A percentile compares a stretch with the other conserved stretches of the same genome.
Conservation (phyloP, 2,329 filamentous ascomycete species). For the Trichoderma arundinaceum region DNA sequence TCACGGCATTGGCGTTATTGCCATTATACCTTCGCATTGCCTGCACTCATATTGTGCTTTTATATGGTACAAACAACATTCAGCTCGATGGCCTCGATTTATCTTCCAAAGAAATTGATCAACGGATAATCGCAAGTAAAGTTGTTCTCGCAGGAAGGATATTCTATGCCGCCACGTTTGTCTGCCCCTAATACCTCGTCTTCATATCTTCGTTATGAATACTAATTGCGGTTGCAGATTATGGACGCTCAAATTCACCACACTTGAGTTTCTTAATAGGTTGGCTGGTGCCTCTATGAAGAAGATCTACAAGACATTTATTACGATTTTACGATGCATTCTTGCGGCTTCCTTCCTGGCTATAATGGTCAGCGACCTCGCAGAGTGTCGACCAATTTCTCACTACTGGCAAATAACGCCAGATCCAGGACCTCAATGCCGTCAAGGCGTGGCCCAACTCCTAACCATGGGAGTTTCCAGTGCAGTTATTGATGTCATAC, state of each 20-base stretch:
- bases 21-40: constrained; percentile 15
- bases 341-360: constrained; percentile 17
- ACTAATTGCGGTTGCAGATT: background rate
- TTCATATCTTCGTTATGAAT: background rate
- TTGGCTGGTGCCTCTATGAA: constrained; percentile 11
- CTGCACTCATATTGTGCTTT: constrained; percentile 8
- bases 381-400: constrained; percentile 13
- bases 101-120: background rate
- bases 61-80: constrained; percentile 20
- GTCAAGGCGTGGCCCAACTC: constrained; percentile 16
- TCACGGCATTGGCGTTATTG: constrained; percentile 10
- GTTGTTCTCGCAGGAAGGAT: constrained; percentile 17
- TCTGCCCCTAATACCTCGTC: background rate
- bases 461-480: constrained; percentile 19
- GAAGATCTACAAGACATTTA: constrained; percentile 5
- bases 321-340: background rate
- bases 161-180: constrained; percentile 15
- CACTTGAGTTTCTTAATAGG: constrained; percentile 14
- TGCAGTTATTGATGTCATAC: constrained; percentile 13
- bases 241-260: constrained; percentile 22
- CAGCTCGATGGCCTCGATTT: background rate
- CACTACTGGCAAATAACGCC: constrained; percentile 19
- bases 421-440: constrained; percentile 15
- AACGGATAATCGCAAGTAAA: constrained; percentile 3
- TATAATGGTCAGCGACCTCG: constrained; percentile 9